Evolutionary conservation across 257 asterid species (phyloP).

Genomic region (Echites panduratus): DNA sequence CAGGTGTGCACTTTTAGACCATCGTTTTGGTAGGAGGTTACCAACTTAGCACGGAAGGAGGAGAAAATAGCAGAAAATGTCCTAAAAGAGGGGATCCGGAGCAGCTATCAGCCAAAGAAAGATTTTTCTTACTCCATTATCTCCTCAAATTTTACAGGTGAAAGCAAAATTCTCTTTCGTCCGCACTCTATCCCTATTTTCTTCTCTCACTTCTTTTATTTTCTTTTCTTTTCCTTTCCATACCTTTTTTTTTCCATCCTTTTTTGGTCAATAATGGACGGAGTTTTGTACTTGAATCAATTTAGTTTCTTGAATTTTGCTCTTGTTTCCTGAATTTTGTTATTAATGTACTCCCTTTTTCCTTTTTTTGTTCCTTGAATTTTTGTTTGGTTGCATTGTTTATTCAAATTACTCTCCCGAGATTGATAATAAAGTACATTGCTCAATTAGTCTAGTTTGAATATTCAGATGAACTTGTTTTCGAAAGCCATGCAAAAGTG

Average conservation of each 20-base stretch:
- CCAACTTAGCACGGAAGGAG: conserved; percentile 4
- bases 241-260: background rate
- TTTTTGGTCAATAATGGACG: background rate
- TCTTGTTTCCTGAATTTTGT: background rate
- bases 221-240: background rate
- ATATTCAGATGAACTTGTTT: background rate
- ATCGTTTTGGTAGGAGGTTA: background rate
- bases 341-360: background rate
- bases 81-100: conserved; percentile 40
- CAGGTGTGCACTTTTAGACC: background rate
- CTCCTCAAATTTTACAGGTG: conserved; percentile 18
- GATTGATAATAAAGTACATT: background rate
- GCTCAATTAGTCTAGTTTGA: background rate
- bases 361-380: background rate
- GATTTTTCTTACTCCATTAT: conserved; percentile 25
- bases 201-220: background rate
- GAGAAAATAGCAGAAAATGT: conserved; percentile 14
- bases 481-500: background rate
- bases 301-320: background rate
- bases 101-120: conserved; percentile 31
- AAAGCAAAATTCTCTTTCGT: conserved; percentile 4
- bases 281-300: background rate
- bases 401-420: background rate
- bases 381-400: background rate
- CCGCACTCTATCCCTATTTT: conserved; percentile 3